These are phyloP conservation scores for Tolypocladium amazonense DNA, from an alignment of 2,329 filamentous ascomycete genomes.

Conservation along the genomic window DNA sequence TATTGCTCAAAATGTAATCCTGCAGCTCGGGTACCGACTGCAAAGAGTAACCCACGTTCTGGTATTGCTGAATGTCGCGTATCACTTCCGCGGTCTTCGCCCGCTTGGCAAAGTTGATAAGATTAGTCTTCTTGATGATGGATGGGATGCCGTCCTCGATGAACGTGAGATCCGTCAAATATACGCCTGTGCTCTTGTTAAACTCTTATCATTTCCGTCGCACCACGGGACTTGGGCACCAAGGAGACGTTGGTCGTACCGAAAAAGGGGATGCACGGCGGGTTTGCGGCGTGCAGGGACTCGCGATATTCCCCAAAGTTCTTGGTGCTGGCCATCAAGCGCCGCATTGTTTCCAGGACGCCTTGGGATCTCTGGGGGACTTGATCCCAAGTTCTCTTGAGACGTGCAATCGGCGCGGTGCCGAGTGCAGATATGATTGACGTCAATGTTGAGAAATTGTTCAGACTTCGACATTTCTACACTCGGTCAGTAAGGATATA, in stretches of 20 bases:
- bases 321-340: conserved; percentile 92
- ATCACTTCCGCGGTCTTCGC: conserved; percentile 98
- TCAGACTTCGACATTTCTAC: conserved; percentile 84
- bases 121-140: conserved; percentile 87
- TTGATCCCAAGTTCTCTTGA: conserved; percentile 89
- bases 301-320: conserved; percentile 98
- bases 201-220: not conserved
- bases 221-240: too few species aligned
- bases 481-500: conserved; percentile 6
- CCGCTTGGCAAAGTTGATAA: conserved; percentile 98
- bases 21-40: conserved; percentile 86
- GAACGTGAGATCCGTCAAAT: conserved; percentile 93
- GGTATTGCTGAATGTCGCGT: conserved; percentile 95
- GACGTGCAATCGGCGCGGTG: conserved; percentile 86
- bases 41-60: conserved; percentile 91
- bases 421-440: conserved; percentile 95
- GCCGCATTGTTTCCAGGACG: conserved; percentile 81
- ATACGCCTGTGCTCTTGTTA: conserved; percentile 58
- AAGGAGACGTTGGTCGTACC: conserved; percentile 43
- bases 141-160: conserved; percentile 98
- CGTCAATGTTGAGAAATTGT: conserved; percentile 96
- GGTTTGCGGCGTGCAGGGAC: conserved; percentile 81
- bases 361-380: conserved; percentile 76
- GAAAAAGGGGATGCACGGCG: conserved; percentile 96
- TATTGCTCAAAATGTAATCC: conserved; percentile 93